A percentile compares a stretch with the other conserved stretches of the same genome.
Conservation (phyloP, 2,329 filamentous ascomycete genomes). For the Coniochaeta ligniaria region DNA sequence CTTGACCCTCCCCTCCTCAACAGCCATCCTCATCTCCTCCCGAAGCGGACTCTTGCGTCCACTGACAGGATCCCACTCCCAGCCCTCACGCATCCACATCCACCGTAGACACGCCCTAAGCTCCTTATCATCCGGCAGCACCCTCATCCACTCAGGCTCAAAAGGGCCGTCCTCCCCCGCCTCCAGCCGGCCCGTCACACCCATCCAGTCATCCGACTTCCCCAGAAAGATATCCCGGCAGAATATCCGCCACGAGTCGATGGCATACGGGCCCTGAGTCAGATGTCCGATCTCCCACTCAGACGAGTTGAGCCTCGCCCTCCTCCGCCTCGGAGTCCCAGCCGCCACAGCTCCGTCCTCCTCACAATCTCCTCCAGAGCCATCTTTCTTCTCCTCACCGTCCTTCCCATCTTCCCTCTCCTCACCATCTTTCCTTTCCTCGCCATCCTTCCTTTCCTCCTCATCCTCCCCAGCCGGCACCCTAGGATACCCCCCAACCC, state of each 20-base stretch:
- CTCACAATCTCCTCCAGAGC: constrained; percentile 10
- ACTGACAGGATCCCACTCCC: constrained; percentile 69
- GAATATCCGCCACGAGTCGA: constrained; percentile 92
- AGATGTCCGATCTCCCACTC: constrained; percentile 83
- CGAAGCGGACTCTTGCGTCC: constrained; percentile 52
- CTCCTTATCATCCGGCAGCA: constrained; percentile 79
- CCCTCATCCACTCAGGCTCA: constrained; percentile 86
- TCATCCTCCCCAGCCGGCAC: constrained; percentile 16
- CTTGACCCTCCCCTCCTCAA: constrained; percentile 48
- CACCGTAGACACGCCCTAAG: constrained; percentile 78
- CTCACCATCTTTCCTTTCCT: background rate
- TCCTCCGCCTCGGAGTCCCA: constrained; percentile 18
- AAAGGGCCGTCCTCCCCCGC: constrained; percentile 32
- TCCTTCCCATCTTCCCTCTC: background rate
- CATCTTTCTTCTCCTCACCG: constrained; percentile 2
- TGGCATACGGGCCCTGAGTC: constrained; percentile 72
- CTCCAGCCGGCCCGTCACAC: constrained; percentile 30
- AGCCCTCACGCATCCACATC: constrained; percentile 88
- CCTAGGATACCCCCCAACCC: constrained; percentile 40
- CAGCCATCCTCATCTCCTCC: constrained; percentile 46
- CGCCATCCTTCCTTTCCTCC: constrained; percentile 14
- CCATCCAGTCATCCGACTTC: constrained; percentile 59
- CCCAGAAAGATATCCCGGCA: constrained; percentile 73
- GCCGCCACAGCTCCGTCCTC: background rate
- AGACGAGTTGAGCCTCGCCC: constrained; percentile 16